A percentile compares a stretch with the other conserved stretches of the same genome.
phyloP scores from a whole-genome alignment of 1,284 basidiomycete genomes.

The Apiotrichum akiyoshidainum region DNA sequence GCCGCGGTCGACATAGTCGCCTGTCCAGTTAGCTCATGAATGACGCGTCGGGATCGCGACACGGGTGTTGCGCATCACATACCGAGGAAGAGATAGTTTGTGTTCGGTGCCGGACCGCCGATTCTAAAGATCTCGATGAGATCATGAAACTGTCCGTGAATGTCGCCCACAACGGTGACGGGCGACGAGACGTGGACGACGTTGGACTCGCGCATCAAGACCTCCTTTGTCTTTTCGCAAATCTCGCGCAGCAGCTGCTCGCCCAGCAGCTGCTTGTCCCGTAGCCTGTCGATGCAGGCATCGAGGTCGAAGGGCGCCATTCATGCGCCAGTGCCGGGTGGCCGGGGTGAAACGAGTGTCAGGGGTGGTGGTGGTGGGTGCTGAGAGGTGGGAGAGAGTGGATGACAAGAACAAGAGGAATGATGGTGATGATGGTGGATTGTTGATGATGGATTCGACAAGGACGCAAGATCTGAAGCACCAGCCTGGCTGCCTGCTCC shows the following conservation, averaged over 20 bases:
- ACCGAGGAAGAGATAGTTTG: slow-evolving; percentile 97
- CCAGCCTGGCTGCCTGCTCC: too few relatives aligned
- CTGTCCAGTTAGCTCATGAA: slow-evolving; percentile 51
- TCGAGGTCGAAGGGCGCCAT: slow-evolving; percentile 94
- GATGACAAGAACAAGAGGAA: neutral
- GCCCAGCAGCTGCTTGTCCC: slow-evolving; percentile 86
- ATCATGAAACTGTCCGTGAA: slow-evolving; percentile 98
- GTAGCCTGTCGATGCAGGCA: slow-evolving; percentile 84
- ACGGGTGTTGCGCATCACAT: slow-evolving; percentile 42
- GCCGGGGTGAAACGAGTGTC: neutral
- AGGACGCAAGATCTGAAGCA: too few relatives aligned
- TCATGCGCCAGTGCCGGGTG: slow-evolving; percentile 11
- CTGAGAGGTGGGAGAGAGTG: neutral
- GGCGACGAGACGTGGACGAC: slow-evolving; percentile 96
- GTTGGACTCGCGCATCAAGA: slow-evolving; percentile 97
- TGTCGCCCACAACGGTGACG: slow-evolving; percentile 99
- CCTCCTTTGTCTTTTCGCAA: slow-evolving; percentile 97
- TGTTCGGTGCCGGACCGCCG: slow-evolving; percentile 92
- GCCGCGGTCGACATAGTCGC: slow-evolving; percentile 97
- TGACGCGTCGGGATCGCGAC: too few relatives aligned
- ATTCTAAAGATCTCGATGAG: slow-evolving; percentile 98
- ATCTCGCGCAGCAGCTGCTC: slow-evolving; percentile 90
- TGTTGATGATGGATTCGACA: too few relatives aligned
- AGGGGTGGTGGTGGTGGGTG: neutral
- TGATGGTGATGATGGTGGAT: neutral